Evolutionary conservation across 495 filamentous ascomycete genomes (phyloP).

Genomic region (Schizothecium vesticola): DNA sequence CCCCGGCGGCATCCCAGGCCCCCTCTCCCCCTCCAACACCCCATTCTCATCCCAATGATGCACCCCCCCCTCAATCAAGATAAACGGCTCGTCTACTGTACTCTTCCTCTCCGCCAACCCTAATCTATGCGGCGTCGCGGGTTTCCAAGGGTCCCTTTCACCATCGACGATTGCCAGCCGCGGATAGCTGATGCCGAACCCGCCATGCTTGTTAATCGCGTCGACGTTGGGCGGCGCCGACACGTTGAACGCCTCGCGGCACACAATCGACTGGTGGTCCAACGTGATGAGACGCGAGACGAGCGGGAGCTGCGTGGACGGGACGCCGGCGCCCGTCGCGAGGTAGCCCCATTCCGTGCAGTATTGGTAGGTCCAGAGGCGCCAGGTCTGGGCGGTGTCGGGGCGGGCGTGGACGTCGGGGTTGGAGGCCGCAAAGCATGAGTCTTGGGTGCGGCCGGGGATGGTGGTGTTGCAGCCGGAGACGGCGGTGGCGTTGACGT

Average conservation of each 20-base stretch:
- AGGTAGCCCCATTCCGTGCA: conserved; percentile 65
- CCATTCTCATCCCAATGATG: conserved; percentile 75
- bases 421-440: conserved; percentile 52
- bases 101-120: conserved; percentile 41
- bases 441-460: conserved; percentile 37
- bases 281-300: conserved; percentile 60
- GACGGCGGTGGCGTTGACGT: conserved; percentile 41
- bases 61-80: conserved; percentile 57
- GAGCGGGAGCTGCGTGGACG: conserved; percentile 51
- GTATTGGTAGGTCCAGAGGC: conserved; percentile 56
- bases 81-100: conserved; percentile 55
- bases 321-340: conserved; percentile 59
- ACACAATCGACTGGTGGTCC: conserved; percentile 48
- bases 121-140: conserved; percentile 57
- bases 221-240: conserved; percentile 48
- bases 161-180: conserved; percentile 65
- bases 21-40: conserved; percentile 55
- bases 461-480: conserved; percentile 24
- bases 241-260: conserved; percentile 59
- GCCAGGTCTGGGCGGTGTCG: conserved; percentile 44
- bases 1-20: conserved; percentile 45
- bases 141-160: conserved; percentile 64
- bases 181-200: conserved; percentile 58
- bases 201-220: conserved; percentile 63
- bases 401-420: conserved; percentile 46